Conservation (phyloP, 495 filamentous ascomycete species). For the Trichoderma orchidacearum region DNA sequence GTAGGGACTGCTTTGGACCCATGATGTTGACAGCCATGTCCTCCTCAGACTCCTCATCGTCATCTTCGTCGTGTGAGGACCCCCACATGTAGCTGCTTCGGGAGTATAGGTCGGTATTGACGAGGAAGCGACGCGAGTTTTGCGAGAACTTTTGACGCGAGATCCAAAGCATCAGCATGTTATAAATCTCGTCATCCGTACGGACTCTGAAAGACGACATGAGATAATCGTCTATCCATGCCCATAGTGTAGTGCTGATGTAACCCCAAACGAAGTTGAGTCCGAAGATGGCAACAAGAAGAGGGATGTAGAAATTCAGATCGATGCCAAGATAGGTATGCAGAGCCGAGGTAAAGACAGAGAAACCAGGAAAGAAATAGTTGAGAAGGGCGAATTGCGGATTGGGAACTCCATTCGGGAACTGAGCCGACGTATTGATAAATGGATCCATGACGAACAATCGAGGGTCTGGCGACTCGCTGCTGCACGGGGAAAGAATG, state of each 20-base stretch:
- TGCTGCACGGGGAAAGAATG: background rate
- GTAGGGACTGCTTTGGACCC: constrained; percentile 43
- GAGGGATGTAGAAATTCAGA: constrained; percentile 53
- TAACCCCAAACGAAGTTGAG: constrained; percentile 39
- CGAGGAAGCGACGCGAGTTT: constrained; percentile 44
- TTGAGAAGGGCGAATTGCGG: constrained; percentile 43
- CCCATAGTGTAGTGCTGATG: constrained; percentile 26
- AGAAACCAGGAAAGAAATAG: constrained; percentile 61
- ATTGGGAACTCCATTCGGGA: background rate
- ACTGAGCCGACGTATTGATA: background rate
- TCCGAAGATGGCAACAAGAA: constrained; percentile 36
- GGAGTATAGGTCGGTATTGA: constrained; percentile 42
- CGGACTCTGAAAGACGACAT: constrained; percentile 52
- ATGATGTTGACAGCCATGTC: constrained; percentile 9
- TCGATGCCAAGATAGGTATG: constrained; percentile 54
- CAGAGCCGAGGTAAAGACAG: constrained; percentile 44
- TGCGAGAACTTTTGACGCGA: constrained; percentile 44
- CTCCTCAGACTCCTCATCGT: constrained; percentile 35
- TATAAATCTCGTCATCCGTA: constrained; percentile 54
- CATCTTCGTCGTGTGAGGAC: constrained; percentile 25
- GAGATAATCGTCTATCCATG: constrained; percentile 26
- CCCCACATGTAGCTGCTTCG: constrained; percentile 33
- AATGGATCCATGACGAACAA: background rate
- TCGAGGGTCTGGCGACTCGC: too few relatives aligned
- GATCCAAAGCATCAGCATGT: constrained; percentile 58